Evolutionary conservation across 2,329 filamentous ascomycete species (phyloP), one percentile per base, ranked within the genome.

Genomic region (Xylariomycetidae sp.): DNA sequence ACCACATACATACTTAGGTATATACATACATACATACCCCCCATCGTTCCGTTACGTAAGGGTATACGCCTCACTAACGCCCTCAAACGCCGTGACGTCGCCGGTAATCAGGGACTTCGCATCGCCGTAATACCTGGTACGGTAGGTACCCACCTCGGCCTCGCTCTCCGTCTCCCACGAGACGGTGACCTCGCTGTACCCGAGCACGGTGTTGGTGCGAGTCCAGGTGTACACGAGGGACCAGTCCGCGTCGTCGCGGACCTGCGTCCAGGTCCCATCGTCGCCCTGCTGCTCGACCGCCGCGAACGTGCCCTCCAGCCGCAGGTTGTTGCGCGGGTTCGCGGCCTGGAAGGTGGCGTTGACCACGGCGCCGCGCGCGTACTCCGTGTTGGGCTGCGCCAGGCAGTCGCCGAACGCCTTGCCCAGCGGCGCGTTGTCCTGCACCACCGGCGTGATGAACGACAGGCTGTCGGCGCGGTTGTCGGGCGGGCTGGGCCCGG

Each of bases 321-420:
- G 75, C 19, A 95, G 74, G 44, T 95, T 84, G 57, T 95, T 95
- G 19, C 90, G 75, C 12, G 90, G 90, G 50, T 95, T 95, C 1
- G 89, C 89, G 12, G 82, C 90, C 3, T 90, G 75, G 57, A 95
- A 95, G 0, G 70, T 78, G 0, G 72, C 82, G 12, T 64, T 71
- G 30, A 89, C 75, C 4, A 65, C 64, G 19, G 74, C 69, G 4
- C 86, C 85, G 7, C 71, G 61, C 1, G 58, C 43, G 53, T 85
- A 87, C 1, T 64, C 61, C 9, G 69, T 53, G 1, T 60, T 52
- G 1, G 74, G 68, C 29, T 81, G 70, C 1, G 61, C 60, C 18
- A 76, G 58, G 2, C 87, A 73, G 25, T 79, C 68, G 26, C 90
- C 90, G 49, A 87, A 95, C 0, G 59, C 62, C 38, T 78, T 79